Evolutionary conservation across 768 basidiomycete genomes (phyloP).

Genomic region (Guyanaporus albipodus): DNA sequence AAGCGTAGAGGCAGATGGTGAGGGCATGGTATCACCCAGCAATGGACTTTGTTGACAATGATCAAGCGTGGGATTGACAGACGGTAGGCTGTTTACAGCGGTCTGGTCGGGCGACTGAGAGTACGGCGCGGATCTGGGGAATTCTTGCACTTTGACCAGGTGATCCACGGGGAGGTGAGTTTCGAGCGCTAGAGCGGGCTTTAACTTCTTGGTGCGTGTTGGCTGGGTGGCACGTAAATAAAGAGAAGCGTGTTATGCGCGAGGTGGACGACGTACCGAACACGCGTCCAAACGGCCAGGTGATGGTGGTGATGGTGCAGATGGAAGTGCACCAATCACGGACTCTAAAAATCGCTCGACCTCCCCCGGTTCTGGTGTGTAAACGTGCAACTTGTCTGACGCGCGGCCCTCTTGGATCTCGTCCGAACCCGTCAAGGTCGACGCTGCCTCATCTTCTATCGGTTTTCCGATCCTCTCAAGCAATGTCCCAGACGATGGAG

Average conservation of each 20-base stretch:
- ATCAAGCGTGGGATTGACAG: slow-evolving; percentile 3
- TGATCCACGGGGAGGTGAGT: slow-evolving; percentile 10
- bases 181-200: slow-evolving; percentile 14
- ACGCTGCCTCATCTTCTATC: neutral
- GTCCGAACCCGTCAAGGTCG: neutral
- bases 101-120: slow-evolving; percentile 16
- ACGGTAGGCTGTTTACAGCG: slow-evolving; percentile 6
- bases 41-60: slow-evolving; percentile 1
- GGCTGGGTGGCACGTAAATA: slow-evolving; percentile 9
- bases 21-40: slow-evolving; percentile 6
- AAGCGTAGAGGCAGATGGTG: slow-evolving; percentile 11
- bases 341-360: slow-evolving; percentile 26
- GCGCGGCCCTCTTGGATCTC: slow-evolving; percentile 7
- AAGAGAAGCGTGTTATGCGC: slow-evolving; percentile 1
- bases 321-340: slow-evolving; percentile 15
- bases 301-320: neutral
- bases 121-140: neutral
- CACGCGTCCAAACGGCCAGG: neutral
- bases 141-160: slow-evolving; percentile 2
- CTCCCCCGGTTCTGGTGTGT: slow-evolving; percentile 22
- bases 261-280: slow-evolving; percentile 19
- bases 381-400: neutral
- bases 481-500: slow-evolving; percentile 9
- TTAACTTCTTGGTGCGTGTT: too few relatives aligned
- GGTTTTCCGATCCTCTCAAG: slow-evolving; percentile 21